A percentile compares a stretch with the other conserved stretches of the same genome.
Evolutionary conservation across 2,329 filamentous ascomycete species (phyloP).

Genomic region (Aspergillus thermomutatus): DNA sequence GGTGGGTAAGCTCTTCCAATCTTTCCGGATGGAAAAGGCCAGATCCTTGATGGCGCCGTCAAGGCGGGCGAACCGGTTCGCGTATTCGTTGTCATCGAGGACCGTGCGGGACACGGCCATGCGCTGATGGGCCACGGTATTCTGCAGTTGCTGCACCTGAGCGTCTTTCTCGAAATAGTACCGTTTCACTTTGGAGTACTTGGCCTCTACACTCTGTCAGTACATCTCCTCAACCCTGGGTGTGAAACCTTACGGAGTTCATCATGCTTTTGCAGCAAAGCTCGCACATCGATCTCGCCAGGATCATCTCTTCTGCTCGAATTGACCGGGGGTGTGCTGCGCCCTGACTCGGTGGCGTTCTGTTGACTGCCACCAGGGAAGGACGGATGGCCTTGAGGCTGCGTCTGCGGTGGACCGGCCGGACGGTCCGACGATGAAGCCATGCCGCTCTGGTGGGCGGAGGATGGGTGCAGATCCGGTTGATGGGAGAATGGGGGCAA

Average conservation of each 20-base stretch:
- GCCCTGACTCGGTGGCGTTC: constrained; percentile 39
- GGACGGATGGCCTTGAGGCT: constrained; percentile 1
- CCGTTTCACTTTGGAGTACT: constrained; percentile 97
- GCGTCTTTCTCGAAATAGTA: constrained; percentile 91
- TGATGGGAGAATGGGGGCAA: constrained; percentile 11
- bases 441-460: constrained; percentile 14
- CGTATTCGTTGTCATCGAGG: constrained; percentile 92
- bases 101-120: constrained; percentile 92
- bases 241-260: constrained; percentile 40
- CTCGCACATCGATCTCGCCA: constrained; percentile 42
- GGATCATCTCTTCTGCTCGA: constrained; percentile 28
- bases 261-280: constrained; percentile 43
- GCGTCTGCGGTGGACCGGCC: constrained; percentile 7
- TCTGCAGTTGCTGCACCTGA: constrained; percentile 91
- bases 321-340: constrained; percentile 42
- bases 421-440: constrained; percentile 14
- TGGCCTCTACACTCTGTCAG: constrained; percentile 62
- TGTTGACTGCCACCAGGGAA: constrained; percentile 10
- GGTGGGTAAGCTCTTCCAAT: constrained; percentile 76
- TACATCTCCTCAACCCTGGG: constrained; percentile 1
- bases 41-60: constrained; percentile 94
- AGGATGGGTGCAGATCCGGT: constrained; percentile 2
- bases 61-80: constrained; percentile 80
- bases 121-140: constrained; percentile 93
- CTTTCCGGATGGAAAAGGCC: constrained; percentile 92